Base-by-base conservation (phyloP, 2,329 filamentous ascomycete species). In the Falciphora oryzae region DNA sequence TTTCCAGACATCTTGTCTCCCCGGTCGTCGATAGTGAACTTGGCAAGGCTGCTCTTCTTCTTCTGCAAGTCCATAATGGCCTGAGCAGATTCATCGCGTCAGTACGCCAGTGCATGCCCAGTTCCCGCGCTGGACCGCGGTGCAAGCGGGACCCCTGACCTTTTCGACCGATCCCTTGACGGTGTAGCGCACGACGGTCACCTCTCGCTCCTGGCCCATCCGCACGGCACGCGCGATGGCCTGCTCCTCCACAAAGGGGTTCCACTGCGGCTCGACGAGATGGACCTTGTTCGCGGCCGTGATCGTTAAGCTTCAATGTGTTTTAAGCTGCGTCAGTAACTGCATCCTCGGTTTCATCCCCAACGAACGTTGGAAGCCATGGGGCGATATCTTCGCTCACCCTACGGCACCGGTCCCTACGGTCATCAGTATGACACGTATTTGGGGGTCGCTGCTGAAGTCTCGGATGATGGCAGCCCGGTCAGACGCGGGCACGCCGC, bases 201-300 rank as follows among this genome's bases (percentile, higher is more conserved):
- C 82, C 13, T 76, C 63, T 6, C 76, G 67, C 1, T 70, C 68
- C 65, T 85, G 82, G 0, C 81, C 79, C 0, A 84, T 71, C 0
- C 82, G 76, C 4, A 82, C 70, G 0, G 79, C 81, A 16, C 82
- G 73, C 0, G 76, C 81, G 14, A 85, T 78, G 0, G 82, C 83
- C 64, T 85, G 82, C 16, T 76, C 77, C 65, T 85, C 83, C 0
- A 83, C 77, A 1, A 76, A 79, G 0, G 81, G 82, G 57, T 85
- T 85, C 82, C 82, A 85, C 32, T 85, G 83, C 0, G 80, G 77
- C 62, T 85, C 83, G 0, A 84, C 71, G 3, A 85, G 78, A 65
- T 81, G 50, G 14, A 56, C 77, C 0, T 77, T 75, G 57, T 79
- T 81, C 0, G 81, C 81, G 0, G 74, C 75, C 0, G 79, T 77